Base-by-base conservation (phyloP, 352 stramenopile species). In the Aphanomyces astaci region DNA sequence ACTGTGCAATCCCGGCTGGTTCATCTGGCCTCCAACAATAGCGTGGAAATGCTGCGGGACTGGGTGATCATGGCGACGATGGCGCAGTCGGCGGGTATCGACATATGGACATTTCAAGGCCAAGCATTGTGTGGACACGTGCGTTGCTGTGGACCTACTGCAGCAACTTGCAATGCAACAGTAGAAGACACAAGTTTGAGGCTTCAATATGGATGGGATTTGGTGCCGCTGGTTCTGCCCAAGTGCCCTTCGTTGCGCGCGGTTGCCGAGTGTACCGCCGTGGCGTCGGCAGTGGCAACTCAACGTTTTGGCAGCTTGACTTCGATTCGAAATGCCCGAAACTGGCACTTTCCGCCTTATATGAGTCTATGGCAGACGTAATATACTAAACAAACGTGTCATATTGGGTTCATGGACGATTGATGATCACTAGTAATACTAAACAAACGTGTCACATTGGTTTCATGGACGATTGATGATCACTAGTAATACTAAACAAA, bases 1-100 rank as follows among this genome's bases (percentile, higher is more conserved):
- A 86, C 79, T 9, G 76, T 82, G 55, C 77, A 84, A n/a, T 66
- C 60, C 17, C 60, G 60, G 3, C 22, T 64, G 4, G 30, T 64
- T 27, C 24, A 19, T 39, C 45, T 57, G 5, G 27, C 45, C 3
- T 28, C 15, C 9, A 1, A 2, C 15, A 46, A 46, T 2, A 11
- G 10, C 9, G 25, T 55, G 22, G 17, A 17, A 55, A 55, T 13
- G 10, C 28, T 56, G 30, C 60, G 60, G 15, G 15, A 19, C 0
- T 66, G 19, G 33, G 19, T 57, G 5, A 25, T 56, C 13, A 11
- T 66, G 33, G 43, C 60, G 25, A 31, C 60, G 13, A 22, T 66
- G 10, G 40, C 24, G 11, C 13, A 24, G 27, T 55, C 39, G 4
- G 60, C 60, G 9, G 60, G 60, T 24, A 39, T 57, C 30, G 60